phyloP scores from a whole-genome alignment of 2,329 filamentous ascomycete genomes.

The Fusarium annulatum region DNA sequence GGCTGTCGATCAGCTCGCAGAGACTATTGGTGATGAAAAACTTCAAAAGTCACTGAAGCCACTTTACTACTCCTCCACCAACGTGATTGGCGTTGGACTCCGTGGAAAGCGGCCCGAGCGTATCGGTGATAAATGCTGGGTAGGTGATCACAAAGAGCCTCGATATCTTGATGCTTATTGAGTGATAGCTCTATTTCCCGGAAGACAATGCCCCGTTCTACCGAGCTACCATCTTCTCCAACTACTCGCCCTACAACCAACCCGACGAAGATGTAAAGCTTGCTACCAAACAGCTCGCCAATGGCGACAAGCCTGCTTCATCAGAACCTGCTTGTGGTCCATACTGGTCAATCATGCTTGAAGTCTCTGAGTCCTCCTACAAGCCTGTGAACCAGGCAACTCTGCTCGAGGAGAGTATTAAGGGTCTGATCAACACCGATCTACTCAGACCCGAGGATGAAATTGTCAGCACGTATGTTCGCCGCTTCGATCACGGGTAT shows the following conservation, averaged over 20 bases:
- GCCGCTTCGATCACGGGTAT: slow-evolving; percentile 97
- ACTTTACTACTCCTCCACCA: slow-evolving; percentile 95
- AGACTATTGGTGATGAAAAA: slow-evolving; percentile 77
- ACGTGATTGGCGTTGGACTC: slow-evolving; percentile 96
- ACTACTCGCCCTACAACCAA: slow-evolving; percentile 99
- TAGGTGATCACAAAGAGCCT: accelerated
- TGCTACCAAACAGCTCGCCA: slow-evolving; percentile 83
- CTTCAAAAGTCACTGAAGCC: slow-evolving; percentile 85
- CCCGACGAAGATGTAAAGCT: slow-evolving; percentile 84
- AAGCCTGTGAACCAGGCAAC: slow-evolving; percentile 91
- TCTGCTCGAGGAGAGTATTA: slow-evolving; percentile 88
- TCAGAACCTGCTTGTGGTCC: slow-evolving; percentile 78
- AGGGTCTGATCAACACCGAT: slow-evolving; percentile 96
- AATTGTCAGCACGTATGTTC: slow-evolving; percentile 98
- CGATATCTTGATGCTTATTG: accelerated
- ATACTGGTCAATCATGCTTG: slow-evolving; percentile 99
- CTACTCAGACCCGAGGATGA: slow-evolving; percentile 93
- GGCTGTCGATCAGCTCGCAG: slow-evolving; percentile 88
- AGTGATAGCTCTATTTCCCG: slow-evolving; percentile 83
- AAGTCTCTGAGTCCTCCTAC: slow-evolving; percentile 94
- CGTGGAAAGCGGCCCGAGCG: slow-evolving; percentile 91
- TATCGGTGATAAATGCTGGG: slow-evolving; percentile 99
- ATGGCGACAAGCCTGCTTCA: slow-evolving; percentile 83
- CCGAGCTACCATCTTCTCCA: slow-evolving; percentile 99
- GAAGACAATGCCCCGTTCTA: slow-evolving; percentile 99